Conservation (phyloP, 495 filamentous ascomycete species). For the Thermothielavioides terrestris region DNA sequence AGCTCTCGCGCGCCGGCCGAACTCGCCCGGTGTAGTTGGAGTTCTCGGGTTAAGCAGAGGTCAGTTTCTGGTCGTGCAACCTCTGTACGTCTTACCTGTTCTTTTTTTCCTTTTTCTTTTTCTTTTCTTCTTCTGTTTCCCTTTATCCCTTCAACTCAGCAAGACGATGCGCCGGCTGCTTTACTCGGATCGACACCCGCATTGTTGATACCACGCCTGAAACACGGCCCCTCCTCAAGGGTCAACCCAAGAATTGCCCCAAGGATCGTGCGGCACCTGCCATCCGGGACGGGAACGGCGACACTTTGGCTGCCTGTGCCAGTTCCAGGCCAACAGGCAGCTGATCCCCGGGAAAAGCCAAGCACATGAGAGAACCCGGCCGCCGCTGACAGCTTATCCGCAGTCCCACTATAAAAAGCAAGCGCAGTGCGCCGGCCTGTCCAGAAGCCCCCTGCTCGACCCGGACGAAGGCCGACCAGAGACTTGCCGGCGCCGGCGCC, state of each 20-base stretch:
- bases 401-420: slow-evolving; percentile 9
- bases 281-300: slow-evolving; percentile 10
- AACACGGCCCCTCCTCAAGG: slow-evolving; percentile 21
- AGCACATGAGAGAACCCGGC: slow-evolving; percentile 4
- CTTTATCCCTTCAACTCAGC: neutral
- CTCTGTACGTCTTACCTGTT: neutral
- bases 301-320: slow-evolving; percentile 12
- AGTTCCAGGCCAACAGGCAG: slow-evolving; percentile 16
- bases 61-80: too few relatives aligned
- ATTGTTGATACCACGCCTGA: slow-evolving; percentile 34
- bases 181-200: slow-evolving; percentile 14
- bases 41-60: too few relatives aligned
- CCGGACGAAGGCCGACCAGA: neutral
- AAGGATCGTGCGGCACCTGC: slow-evolving; percentile 12
- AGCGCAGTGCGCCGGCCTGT: slow-evolving; percentile 1
- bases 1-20: too few relatives aligned
- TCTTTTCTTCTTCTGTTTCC: slow-evolving; percentile 8
- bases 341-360: slow-evolving; percentile 20
- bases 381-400: neutral
- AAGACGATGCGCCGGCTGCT: slow-evolving; percentile 20
- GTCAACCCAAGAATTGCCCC: slow-evolving; percentile 16
- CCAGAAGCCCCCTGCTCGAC: neutral
- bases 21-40: too few relatives aligned
- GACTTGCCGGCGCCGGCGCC: slow-evolving; percentile 4
- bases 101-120: neutral